phyloP scores from a whole-genome alignment of 768 basidiomycete genomes.

The Lactarius sp. region DNA sequence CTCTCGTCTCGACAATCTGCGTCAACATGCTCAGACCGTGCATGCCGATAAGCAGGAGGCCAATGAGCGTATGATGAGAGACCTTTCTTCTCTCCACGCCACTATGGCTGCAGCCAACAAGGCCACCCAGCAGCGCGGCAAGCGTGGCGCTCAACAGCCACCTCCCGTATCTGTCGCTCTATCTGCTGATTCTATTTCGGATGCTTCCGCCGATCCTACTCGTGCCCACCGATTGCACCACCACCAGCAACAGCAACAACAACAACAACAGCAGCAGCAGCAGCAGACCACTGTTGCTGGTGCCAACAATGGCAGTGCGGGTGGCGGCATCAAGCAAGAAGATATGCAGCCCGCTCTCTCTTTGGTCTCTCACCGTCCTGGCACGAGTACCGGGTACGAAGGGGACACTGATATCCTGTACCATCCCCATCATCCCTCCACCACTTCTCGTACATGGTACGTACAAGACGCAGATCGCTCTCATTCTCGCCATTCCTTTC shows the following conservation, averaged over 20 bases:
- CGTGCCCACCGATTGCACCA: slow-evolving; percentile 2
- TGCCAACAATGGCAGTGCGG: not conserved
- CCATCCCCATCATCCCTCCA: slow-evolving; percentile 31
- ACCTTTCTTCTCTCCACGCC: slow-evolving; percentile 78
- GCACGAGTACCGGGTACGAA: slow-evolving; percentile 73
- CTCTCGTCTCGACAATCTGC: slow-evolving; percentile 92
- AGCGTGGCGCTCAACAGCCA: slow-evolving; percentile 34
- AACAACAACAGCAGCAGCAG: slow-evolving; percentile 3
- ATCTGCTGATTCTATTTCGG: slow-evolving; percentile 19
- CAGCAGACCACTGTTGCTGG: slow-evolving; percentile 21
- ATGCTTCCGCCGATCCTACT: slow-evolving; percentile 24
- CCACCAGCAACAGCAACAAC: slow-evolving; percentile 24
- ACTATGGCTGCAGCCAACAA: slow-evolving; percentile 60
- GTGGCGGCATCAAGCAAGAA: slow-evolving; percentile 40
- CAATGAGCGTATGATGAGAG: slow-evolving; percentile 90
- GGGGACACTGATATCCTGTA: slow-evolving; percentile 34
- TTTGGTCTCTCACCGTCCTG: slow-evolving; percentile 51
- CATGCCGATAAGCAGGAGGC: slow-evolving; percentile 90
- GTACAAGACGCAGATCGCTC: slow-evolving; percentile 38
- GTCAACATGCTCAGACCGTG: slow-evolving; percentile 95
- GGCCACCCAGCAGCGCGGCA: slow-evolving; percentile 35
- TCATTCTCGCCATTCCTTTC: slow-evolving; percentile 61
- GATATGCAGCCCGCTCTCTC: slow-evolving; percentile 31
- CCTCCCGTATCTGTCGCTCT: slow-evolving; percentile 26
- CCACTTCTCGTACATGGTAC: slow-evolving; percentile 34